Evolutionary conservation across 225 moss, liverwort and hornwort genomes (phyloP), one percentile per base, ranked within the genome.

Genomic region (Physcomitrellopsis africana): DNA sequence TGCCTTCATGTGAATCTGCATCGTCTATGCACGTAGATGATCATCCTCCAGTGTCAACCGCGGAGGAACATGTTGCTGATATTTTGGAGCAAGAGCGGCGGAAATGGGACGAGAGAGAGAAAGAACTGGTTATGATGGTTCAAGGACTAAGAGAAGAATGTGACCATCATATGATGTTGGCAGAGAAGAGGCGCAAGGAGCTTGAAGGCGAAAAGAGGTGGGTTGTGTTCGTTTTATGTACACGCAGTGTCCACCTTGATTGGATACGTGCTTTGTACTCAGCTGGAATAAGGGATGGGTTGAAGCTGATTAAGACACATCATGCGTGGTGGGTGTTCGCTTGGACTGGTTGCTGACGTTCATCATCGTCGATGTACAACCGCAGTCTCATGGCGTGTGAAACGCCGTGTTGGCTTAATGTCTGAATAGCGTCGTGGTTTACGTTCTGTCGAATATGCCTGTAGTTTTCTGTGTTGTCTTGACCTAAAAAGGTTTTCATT

Each of bases 121-220:
- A 76, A 68, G 89, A 92, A 43, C 91, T 90, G 72, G 86, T 81
- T 72, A 52, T 81, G 5, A 82, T 85, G 3, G 81, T 94, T 41
- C 88, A 92, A 56, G 89, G 89, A 55, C 74, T 92, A 67, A 80
- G 86, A 60, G 90, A 92, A 62, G 92, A 94, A 67, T 73, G 79
- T 27, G 89, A 92, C 59, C 85, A 86, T 8, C 77, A 89, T 70
- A 85, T 83, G 84, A 81, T 81, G 19, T 66, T 86, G 58, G 84
- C 86, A 9, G 88, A 89, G n/a, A 92, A 67, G 79, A 83, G 89
- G 60, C 86, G 80, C 23, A 89, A 87, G 46, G 94, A 94, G 57
- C 80, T 92, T 11, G 96, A 96, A 23, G 88, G 89, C 19, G 92
- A 94, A 55, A 96, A 86, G 80, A 88, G 96, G 88, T 91, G 20